Base-by-base conservation (phyloP, 345 rosid species). In the Viola odorata region DNA sequence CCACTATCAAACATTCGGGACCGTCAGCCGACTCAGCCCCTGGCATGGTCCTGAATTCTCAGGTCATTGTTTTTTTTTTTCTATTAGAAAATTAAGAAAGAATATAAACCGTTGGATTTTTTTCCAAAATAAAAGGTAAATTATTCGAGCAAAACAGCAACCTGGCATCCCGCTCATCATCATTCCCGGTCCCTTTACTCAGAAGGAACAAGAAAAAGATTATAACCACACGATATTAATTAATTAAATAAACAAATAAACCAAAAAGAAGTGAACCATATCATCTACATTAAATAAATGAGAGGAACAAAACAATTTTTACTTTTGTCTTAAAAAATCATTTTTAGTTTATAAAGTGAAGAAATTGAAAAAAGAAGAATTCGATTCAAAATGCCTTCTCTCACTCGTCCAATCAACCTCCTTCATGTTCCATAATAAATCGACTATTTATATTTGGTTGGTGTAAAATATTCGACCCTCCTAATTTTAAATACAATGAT, bases 331-430 rank as follows among this genome's bases (percentile, higher is more conserved):
- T n/a, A n/a, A n/a, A n/a, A n/a, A n/a, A n/a, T n/a, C n/a, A n/a
- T n/a, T n/a, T n/a, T n/a, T n/a, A n/a, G n/a, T n/a, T n/a, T n/a
- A n/a, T n/a, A n/a, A n/a, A n/a, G n/a, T n/a, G n/a, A n/a, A 47
- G 6, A 41, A 40, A 15, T 10, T n/a, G 49, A 59, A 37, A 41
- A 13, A 11, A 73, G 45, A 52, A 40, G 60, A 76, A 76, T 79
- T 74, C 68, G 74, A 77, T 72, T 74, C 76, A 72, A 76, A 73
- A 70, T 70, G 71, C 73, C 58, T 41, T 45, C 69, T 73, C 83
- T 66, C 55, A 69, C 70, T 41, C 60, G 80, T 75, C 81, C 73
- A 67, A 75, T 73, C 77, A 65, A 37, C 61, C 65, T 62, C 60
- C n/a, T 32, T n/a, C 50, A 45, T 5, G 12, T 45, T n/a, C n/a